Evolutionary conservation across 345 rosid genomes (phyloP), one percentile per base, ranked within the genome.

Genomic region (Melaleuca alternifolia): DNA sequence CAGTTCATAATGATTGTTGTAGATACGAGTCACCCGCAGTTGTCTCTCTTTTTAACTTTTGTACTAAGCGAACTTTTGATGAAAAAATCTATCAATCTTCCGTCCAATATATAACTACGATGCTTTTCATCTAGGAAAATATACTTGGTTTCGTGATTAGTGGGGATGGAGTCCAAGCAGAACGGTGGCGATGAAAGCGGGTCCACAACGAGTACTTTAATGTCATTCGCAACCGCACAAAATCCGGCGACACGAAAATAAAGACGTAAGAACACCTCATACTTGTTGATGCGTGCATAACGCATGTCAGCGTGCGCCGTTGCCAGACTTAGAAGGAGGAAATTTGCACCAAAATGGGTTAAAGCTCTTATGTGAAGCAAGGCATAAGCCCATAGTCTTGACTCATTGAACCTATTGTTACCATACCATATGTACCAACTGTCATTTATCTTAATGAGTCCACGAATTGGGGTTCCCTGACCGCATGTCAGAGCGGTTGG

Each of bases 311-410:
- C 41, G 4, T 41, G 41, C 41, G 41, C 41, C 41, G 41, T 41
- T 81, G 71, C 71, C 76, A 28, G 20, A 16, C 24, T 62, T 82
- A 30, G 54, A 50, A 23, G 6, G 41, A 41, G 41, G 41, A 41
- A 41, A 41, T 41, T 41, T 41, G 41, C 41, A 41, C 41, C 41
- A 41, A 41, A 41, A 41, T 41, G 41, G 41, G 41, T 41, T 41
- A 41, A 41, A 41, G 76, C 65, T 87, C 95, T 18, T 92, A 62
- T 18, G 93, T 83, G 84, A 89, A 90, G 94, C 88, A 87, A 89
- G 51, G 92, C 89, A 20, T 33, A 33, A 65, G 11, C 81, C 33
- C 81, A 24, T 48, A 10, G 81, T 10, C 13, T 71, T 21, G 81
- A 2, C 81, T 5, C 18, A 33, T 48, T 13, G 81, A 41, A 48